A percentile compares a stretch with the other conserved stretches of the same genome.
Conservation (phyloP, 768 basidiomycete species). For the Rhodotorula babjevae region DNA sequence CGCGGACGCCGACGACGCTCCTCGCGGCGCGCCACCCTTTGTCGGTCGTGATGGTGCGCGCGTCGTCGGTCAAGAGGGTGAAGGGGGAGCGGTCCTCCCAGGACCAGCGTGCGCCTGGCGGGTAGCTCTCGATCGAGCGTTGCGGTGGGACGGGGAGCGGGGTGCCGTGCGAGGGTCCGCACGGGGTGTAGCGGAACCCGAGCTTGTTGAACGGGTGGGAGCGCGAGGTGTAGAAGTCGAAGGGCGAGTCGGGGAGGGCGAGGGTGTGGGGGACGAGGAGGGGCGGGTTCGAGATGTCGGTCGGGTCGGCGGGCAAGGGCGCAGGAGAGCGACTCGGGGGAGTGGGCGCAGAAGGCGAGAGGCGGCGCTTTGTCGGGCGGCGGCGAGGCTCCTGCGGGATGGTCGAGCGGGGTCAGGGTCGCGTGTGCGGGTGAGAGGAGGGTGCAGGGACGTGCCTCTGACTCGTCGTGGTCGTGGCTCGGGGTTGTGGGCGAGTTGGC, state of each 20-base stretch:
- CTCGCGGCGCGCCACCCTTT: conserved; percentile 87
- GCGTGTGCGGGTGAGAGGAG: too few species aligned
- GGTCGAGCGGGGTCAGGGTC: not conserved
- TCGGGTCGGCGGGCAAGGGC: not conserved
- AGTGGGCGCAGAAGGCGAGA: not conserved
- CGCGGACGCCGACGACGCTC: conserved; percentile 78
- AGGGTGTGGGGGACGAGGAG: conserved; percentile 7
- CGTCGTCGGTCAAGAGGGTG: conserved; percentile 72
- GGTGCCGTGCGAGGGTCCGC: conserved; percentile 58
- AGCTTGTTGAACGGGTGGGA: conserved; percentile 44
- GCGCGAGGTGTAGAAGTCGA: conserved; percentile 42
- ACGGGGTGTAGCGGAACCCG: conserved; percentile 44
- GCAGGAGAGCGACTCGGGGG: not conserved
- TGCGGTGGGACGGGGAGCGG: conserved; percentile 52
- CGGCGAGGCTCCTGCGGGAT: conserved; percentile 10
- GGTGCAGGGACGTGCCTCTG: not conserved
- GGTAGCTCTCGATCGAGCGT: conserved; percentile 74
- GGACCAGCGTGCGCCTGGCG: conserved; percentile 61
- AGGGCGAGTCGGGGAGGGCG: not conserved
- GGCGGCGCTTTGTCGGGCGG: conserved; percentile 9
- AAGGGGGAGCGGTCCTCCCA: conserved; percentile 89
- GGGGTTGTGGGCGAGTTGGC: not conserved
- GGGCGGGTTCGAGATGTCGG: conserved; percentile 16
- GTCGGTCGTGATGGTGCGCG: conserved; percentile 67
- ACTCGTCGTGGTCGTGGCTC: not conserved